Evolutionary conservation across 345 rosid species (phyloP).

Genomic region (Pugionium dolabratum): DNA sequence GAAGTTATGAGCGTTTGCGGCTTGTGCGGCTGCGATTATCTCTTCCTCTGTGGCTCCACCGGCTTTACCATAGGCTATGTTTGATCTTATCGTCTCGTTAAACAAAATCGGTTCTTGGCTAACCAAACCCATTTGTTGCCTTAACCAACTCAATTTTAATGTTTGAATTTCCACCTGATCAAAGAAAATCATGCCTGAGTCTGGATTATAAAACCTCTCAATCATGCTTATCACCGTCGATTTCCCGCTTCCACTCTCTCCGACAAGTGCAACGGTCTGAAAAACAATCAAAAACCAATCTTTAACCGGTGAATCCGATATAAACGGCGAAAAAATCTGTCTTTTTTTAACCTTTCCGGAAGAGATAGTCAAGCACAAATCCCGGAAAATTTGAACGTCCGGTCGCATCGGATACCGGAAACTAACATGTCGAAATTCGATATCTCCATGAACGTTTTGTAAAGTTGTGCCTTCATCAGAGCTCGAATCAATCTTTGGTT

Average conservation of each 20-base stretch:
- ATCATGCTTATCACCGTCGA: constrained; percentile 59
- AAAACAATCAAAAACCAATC: constrained; percentile 1
- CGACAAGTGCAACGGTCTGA: constrained; percentile 72
- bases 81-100: constrained; percentile 61
- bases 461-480: constrained; percentile 57
- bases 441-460: constrained; percentile 52
- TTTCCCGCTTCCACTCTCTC: constrained; percentile 78
- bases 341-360: constrained; percentile 64
- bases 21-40: constrained; percentile 50
- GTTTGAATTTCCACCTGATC: constrained; percentile 55
- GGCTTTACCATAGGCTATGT: constrained; percentile 68
- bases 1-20: constrained; percentile 64
- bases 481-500: constrained; percentile 72
- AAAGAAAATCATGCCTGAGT: constrained; percentile 53
- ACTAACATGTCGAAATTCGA: constrained; percentile 66
- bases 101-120: constrained; percentile 67
- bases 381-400: constrained; percentile 65
- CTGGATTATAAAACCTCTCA: constrained; percentile 62
- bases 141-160: constrained; percentile 58
- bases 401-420: constrained; percentile 75
- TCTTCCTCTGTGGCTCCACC: constrained; percentile 59
- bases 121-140: constrained; percentile 50
- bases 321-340: constrained; percentile 13
- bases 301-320: background rate
- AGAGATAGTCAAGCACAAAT: constrained; percentile 60